A percentile compares a stretch with the other conserved stretches of the same genome.
These are phyloP conservation scores for Casuarina equisetifolia DNA, from an alignment of 306 rosid genomes.

Conservation along the genomic window DNA sequence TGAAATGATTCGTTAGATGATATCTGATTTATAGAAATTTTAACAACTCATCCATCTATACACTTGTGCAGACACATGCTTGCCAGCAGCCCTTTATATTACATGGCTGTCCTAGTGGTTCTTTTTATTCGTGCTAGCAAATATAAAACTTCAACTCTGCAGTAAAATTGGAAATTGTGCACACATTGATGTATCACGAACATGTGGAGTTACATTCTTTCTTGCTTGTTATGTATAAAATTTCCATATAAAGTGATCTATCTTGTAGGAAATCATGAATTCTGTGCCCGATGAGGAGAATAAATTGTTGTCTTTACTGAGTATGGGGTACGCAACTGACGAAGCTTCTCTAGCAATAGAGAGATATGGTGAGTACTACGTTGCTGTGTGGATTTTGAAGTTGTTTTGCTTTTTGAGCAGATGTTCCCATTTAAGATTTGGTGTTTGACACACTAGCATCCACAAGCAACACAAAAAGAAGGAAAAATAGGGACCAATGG, in stretches of 20 bases:
- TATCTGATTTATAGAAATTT: constrained; percentile 15
- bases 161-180: neutral
- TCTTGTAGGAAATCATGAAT: constrained; percentile 52
- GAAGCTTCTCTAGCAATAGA: constrained; percentile 77
- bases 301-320: constrained; percentile 44
- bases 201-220: neutral
- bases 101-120: neutral
- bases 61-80: neutral
- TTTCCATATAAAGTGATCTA: constrained; percentile 11
- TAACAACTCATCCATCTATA: constrained; percentile 12
- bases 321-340: constrained; percentile 63
- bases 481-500: neutral
- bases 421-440: neutral
- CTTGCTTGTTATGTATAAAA: neutral
- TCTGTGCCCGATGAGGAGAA: constrained; percentile 39
- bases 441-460: neutral
- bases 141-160: neutral
- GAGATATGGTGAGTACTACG: constrained; percentile 70
- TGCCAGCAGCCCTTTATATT: neutral
- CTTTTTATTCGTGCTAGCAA: neutral
- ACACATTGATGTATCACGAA: neutral
- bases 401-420: neutral
- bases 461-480: neutral
- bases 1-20: constrained; percentile 5
- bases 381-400: neutral